These are phyloP conservation scores for Boeremia lycopersici DNA, from an alignment of 2,329 filamentous ascomycete genomes.

Conservation along the genomic window DNA sequence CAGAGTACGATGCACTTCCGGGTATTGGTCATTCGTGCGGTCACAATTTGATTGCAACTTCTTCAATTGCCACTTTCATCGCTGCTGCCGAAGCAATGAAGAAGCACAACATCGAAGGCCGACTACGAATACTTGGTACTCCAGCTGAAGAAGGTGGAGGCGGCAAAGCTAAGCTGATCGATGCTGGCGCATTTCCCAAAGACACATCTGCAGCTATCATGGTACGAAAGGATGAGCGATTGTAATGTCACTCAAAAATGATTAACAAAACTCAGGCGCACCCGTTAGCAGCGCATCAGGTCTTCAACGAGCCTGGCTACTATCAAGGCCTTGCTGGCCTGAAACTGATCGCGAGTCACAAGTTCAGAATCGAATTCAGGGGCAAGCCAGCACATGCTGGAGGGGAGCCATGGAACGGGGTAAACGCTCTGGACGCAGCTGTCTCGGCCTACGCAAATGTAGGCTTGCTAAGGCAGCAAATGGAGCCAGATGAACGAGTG, in stretches of 20 bases:
- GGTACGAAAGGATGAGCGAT: background rate
- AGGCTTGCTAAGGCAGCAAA: constrained; percentile 27
- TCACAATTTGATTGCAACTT: constrained; percentile 61
- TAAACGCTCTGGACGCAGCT: constrained; percentile 51
- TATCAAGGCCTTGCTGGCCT: constrained; percentile 22
- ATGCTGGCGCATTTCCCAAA: constrained; percentile 51
- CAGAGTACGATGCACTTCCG: constrained; percentile 58
- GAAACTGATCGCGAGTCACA: constrained; percentile 22
- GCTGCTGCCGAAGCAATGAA: constrained; percentile 55
- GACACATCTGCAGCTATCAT: constrained; percentile 28
- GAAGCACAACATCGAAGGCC: constrained; percentile 51
- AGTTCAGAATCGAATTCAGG: constrained; percentile 31
- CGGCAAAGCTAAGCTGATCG: constrained; percentile 57
- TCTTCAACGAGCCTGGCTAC: constrained; percentile 21
- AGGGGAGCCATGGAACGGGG: constrained; percentile 47
- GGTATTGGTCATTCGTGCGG: constrained; percentile 61
- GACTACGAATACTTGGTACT: constrained; percentile 57
- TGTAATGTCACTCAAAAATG: background rate
- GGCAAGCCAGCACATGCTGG: constrained; percentile 47
- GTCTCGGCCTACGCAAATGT: constrained; percentile 45
- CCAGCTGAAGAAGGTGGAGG: constrained; percentile 62
- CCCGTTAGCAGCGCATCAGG: constrained; percentile 22
- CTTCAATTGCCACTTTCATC: constrained; percentile 56
- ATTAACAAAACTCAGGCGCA: constrained; percentile 20
- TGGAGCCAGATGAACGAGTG: constrained; percentile 22